Conservation (phyloP, 306 rosid genomes). For the Cercis canadensis region DNA sequence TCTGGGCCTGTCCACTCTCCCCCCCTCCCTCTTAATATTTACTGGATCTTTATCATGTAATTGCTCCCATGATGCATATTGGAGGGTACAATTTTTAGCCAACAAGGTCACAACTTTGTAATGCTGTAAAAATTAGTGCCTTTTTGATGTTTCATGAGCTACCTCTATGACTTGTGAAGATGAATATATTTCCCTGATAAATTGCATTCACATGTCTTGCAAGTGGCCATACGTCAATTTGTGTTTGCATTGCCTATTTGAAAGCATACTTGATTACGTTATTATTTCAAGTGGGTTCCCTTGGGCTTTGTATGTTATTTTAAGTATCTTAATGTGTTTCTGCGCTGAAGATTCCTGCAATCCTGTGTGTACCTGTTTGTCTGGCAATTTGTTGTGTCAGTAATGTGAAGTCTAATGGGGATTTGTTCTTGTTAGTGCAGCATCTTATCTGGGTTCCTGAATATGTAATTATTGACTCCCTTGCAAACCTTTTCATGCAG, state of each 20-base stretch:
- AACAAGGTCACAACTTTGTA: constrained; percentile 4
- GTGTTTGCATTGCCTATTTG: neutral
- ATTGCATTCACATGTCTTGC: constrained; percentile 6
- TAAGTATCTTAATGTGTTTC: neutral
- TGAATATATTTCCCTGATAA: constrained; percentile 12
- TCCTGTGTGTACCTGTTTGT: neutral
- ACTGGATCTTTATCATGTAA: constrained; percentile 31
- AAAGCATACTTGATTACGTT: neutral
- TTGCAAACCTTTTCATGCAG: constrained; percentile 55
- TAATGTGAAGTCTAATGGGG: neutral
- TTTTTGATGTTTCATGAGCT: neutral
- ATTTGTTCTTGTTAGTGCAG: constrained; percentile 30
- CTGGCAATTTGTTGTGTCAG: constrained; percentile 30
- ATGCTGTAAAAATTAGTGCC: neutral
- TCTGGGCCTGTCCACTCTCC: constrained; percentile 35
- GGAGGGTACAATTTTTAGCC: constrained; percentile 31
- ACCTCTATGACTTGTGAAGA: constrained; percentile 19
- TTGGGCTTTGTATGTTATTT: neutral
- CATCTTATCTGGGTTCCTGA: constrained; percentile 32
- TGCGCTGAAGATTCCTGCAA: neutral
- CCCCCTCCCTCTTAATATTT: constrained; percentile 1
- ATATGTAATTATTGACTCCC: constrained; percentile 31
- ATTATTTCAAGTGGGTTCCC: neutral
- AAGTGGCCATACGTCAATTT: constrained; percentile 21
- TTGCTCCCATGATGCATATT: constrained; percentile 17